phyloP scores from a whole-genome alignment of 2,329 filamentous ascomycete species.

The Fusarium sp. region DNA sequence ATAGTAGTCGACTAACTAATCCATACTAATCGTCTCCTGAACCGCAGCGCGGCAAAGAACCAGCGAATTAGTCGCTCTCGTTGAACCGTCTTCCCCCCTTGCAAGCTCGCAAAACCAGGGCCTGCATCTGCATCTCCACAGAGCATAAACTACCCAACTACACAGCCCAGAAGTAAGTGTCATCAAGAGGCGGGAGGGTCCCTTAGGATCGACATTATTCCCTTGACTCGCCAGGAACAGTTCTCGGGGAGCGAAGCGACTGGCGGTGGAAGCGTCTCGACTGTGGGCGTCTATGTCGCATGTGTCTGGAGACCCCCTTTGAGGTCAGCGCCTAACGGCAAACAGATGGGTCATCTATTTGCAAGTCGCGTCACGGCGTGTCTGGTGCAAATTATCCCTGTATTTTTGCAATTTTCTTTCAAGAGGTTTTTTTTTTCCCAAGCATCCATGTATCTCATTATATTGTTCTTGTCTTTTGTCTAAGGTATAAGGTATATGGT shows the following conservation, averaged over 20 bases:
- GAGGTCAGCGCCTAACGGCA: conserved; percentile 33
- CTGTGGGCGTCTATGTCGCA: conserved; percentile 45
- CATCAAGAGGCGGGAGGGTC: conserved; percentile 4
- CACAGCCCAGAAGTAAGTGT: conserved; percentile 7
- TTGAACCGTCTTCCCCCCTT: conserved; percentile 17
- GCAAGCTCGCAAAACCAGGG: conserved; percentile 10
- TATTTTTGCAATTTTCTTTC: neutral
- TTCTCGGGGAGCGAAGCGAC: conserved; percentile 32
- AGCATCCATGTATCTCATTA: conserved; percentile 18
- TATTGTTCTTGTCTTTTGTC: conserved; percentile 1
- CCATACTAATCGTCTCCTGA: conserved; percentile 29
- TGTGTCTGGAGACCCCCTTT: conserved; percentile 33
- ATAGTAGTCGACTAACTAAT: conserved; percentile 17
- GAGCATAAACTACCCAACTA: conserved; percentile 31
- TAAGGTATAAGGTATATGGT: no score
- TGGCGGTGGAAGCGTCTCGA: conserved; percentile 43
- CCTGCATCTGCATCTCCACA: conserved; percentile 17
- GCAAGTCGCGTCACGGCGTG: neutral
- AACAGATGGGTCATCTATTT: neutral
- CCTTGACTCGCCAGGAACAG: conserved; percentile 25
- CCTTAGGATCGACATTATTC: conserved; percentile 29
- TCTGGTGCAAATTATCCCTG: neutral
- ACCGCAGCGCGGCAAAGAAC: conserved; percentile 38
- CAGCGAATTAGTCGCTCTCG: conserved; percentile 36
- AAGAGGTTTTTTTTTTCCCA: neutral